These are phyloP conservation scores for Xenoacremonium recifei DNA, from an alignment of 2,329 filamentous ascomycete genomes.

Conservation along the genomic window DNA sequence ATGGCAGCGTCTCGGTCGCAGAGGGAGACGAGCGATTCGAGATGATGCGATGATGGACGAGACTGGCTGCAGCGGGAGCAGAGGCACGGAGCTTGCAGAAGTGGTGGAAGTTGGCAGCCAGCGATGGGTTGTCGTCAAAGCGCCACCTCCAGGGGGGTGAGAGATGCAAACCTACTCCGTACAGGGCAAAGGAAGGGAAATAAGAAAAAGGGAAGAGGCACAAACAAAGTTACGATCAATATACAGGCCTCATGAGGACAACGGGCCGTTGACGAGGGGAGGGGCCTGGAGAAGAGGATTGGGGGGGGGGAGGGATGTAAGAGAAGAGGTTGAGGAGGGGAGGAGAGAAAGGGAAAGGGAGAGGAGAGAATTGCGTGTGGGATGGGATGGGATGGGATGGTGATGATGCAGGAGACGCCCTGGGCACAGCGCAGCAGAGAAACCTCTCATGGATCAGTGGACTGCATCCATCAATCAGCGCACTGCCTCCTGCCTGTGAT, in stretches of 20 bases:
- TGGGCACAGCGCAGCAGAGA: no score
- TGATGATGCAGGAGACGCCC: constrained; percentile 6
- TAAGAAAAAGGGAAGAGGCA: constrained; percentile 16
- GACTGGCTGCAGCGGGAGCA: no score
- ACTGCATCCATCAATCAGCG: no score
- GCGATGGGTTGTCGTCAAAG: constrained; percentile 12
- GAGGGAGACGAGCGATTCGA: background rate
- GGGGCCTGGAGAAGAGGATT: constrained; percentile 28
- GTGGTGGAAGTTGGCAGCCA: background rate
- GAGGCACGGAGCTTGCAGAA: no score
- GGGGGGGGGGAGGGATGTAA: constrained; percentile 17
- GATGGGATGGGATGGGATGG: constrained; percentile 19
- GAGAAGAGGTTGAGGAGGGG: constrained; percentile 7
- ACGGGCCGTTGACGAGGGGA: constrained; percentile 13
- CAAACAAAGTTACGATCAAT: constrained; percentile 34
- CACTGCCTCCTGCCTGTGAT: background rate
- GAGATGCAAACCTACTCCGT: background rate
- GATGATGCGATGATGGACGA: no score
- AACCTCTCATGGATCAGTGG: no score
- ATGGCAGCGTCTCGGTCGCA: background rate
- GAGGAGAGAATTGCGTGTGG: constrained; percentile 21
- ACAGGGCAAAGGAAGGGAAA: constrained; percentile 16
- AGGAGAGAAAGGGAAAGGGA: constrained; percentile 22
- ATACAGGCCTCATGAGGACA: constrained; percentile 36
- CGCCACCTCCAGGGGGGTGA: background rate